Evolutionary conservation across 441 rosid species (phyloP), one percentile per base, ranked within the genome.

Genomic region (Isatis lusitanica): DNA sequence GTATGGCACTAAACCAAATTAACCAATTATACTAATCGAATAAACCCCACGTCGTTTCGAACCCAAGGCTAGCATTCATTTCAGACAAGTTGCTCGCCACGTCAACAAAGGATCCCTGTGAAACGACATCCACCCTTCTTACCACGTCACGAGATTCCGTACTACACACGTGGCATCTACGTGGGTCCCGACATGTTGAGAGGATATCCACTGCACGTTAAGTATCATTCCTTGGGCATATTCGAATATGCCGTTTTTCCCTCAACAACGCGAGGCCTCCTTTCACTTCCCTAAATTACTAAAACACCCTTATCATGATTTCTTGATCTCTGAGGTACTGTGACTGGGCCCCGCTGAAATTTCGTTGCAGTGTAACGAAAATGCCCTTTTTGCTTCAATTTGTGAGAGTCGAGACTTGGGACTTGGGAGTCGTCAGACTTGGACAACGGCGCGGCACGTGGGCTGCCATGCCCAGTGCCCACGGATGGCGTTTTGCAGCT

Each of bases 141-240:
- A 38, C 83, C 87, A 80, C 80, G 80, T 75, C 87, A 76, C 0
- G 1, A 24, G 8, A 3, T 17, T 40, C 57, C 74, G 60, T 51
- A 65, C 28, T 0, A 50, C 50, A 15, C 0, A 69, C 78, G 69
- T 82, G 82, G 81, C 71, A 33, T 4, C 16, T 0, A 17, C 5
- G 38, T 69, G 83, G 79, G 67, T 36, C 76, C 61, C 9, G n/a
- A 33, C 61, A 28, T 16, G 77, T 59, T 35, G 39, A 39, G 66
- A 56, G 88, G 17, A 85, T 84, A 78, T 85, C 8, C 84, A 51
- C 66, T 62, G 51, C 69, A 18, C 36, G 80, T 48, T 8, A 8
- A 42, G 92, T 31, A 87, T 85, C n/a, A 83, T 89, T 80, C 92
- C 12, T 57, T 46, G 4, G 16, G 88, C 66, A 85, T 87, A 87